Evolutionary conservation across 768 basidiomycete genomes (phyloP).

Genomic region (Amyloporia xantha): DNA sequence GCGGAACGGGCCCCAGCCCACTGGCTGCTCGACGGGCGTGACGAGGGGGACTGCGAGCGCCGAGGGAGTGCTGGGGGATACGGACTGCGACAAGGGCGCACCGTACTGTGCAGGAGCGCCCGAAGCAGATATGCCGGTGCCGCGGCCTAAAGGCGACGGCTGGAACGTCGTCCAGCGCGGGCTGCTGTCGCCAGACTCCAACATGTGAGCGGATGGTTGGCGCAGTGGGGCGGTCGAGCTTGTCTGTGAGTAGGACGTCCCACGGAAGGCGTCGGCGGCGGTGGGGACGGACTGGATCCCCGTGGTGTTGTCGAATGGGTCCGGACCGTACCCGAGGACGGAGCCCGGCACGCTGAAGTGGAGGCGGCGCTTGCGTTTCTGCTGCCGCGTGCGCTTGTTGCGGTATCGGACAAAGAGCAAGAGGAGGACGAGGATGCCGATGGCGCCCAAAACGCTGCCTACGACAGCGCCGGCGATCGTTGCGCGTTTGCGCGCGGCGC

Average conservation of each 20-base stretch:
- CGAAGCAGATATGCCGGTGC: not conserved
- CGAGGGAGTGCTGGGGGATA: not conserved
- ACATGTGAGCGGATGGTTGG: not conserved
- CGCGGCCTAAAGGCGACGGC: conserved; percentile 1
- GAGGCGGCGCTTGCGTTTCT: not conserved
- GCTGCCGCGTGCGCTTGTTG: not conserved
- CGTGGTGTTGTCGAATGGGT: conserved; percentile 2
- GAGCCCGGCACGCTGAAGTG: not conserved
- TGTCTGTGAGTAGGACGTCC: not conserved
- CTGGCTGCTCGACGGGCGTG: not conserved
- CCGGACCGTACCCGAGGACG: conserved; percentile 2
- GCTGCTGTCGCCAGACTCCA: not conserved
- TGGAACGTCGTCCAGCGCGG: conserved; percentile 2
- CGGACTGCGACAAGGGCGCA: not conserved
- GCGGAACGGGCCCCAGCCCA: not conserved
- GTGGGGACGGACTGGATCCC: conserved; percentile 3
- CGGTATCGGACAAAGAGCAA: conserved; percentile 1
- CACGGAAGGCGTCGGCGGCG: conserved; percentile 3
- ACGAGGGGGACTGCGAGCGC: not conserved
- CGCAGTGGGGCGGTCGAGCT: not conserved
- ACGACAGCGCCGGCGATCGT: conserved; percentile 3
- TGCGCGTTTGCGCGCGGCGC: not conserved
- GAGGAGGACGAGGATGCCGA: not conserved
- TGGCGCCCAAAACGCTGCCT: not conserved
- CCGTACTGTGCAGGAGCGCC: not conserved